Conservation (phyloP, 2,329 filamentous ascomycete genomes). For the Fusarium siculi region DNA sequence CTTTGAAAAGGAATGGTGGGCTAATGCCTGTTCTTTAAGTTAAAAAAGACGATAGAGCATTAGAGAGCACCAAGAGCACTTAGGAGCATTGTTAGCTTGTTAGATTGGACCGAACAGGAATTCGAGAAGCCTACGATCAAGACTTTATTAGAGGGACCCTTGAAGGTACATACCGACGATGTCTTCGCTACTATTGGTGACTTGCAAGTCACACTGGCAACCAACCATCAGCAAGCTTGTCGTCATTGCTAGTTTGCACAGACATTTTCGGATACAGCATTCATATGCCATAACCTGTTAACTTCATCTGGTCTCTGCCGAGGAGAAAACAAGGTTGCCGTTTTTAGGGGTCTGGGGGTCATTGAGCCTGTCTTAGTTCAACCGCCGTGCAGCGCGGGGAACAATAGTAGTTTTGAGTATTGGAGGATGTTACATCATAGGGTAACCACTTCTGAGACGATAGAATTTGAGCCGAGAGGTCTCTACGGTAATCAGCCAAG, state of each 20-base stretch:
- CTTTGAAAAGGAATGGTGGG: constrained; percentile 25
- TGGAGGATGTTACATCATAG: constrained; percentile 21
- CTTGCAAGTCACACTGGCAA: not conserved
- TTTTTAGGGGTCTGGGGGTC: constrained; percentile 7
- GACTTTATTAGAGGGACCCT: constrained; percentile 15
- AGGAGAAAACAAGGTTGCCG: constrained; percentile 19
- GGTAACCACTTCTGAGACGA: not conserved
- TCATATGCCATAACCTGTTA: not conserved
- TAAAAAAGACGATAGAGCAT: constrained; percentile 3
- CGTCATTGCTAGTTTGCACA: constrained; percentile 20
- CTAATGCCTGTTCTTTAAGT: constrained; percentile 2
- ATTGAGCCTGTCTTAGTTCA: constrained; percentile 21
- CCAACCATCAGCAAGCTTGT: constrained; percentile 3
- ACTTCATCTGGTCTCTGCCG: not conserved
- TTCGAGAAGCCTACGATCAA: constrained; percentile 13
- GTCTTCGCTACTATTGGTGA: not conserved
- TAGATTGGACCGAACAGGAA: constrained; percentile 19
- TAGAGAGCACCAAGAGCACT: not conserved
- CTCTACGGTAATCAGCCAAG: not conserved
- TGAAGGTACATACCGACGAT: constrained; percentile 4
- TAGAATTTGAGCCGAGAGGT: not conserved
- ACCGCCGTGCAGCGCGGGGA: constrained; percentile 36
- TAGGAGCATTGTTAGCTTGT: not conserved
- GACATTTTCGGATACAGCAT: not conserved
- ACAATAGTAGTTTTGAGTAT: constrained; percentile 1